Percentiles rank a stretch among this genome's conserved stretches.
phyloP scores from a whole-genome alignment of 164 flowering plant species.

The Buxus sempervirens region DNA sequence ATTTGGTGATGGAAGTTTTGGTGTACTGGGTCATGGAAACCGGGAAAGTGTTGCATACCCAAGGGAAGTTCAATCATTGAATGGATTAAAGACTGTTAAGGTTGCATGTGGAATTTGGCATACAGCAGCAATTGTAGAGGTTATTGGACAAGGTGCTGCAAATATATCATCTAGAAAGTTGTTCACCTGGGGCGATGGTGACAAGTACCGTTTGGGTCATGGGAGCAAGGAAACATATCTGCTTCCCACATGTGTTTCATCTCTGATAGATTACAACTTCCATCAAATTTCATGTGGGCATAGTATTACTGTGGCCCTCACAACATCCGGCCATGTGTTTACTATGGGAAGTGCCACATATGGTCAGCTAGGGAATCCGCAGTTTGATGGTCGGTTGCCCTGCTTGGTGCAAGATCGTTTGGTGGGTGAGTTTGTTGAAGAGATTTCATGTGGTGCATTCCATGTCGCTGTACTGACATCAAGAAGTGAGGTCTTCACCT shows the following conservation, averaged over 20 bases:
- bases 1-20: conserved; percentile 83
- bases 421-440: conserved; percentile 70
- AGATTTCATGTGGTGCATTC: conserved; percentile 65
- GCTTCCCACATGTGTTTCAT: conserved; percentile 61
- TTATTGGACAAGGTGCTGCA: conserved; percentile 36
- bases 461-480: conserved; percentile 83
- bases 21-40: conserved; percentile 85
- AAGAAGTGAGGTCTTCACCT: conserved; percentile 68
- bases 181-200: conserved; percentile 94
- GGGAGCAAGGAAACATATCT: conserved; percentile 61
- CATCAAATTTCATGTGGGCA: conserved; percentile 80
- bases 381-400: conserved; percentile 56
- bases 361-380: conserved; percentile 80
- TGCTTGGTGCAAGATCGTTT: conserved; percentile 67
- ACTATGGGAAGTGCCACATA: conserved; percentile 60
- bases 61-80: conserved; percentile 58
- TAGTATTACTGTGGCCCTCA: conserved; percentile 63
- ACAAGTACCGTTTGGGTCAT: conserved; percentile 75
- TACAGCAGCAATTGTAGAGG: conserved; percentile 82
- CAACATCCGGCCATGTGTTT: conserved; percentile 75
- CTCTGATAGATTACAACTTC: conserved; percentile 65
- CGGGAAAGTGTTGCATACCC: conserved; percentile 56
- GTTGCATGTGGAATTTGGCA: conserved; percentile 93
- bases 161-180: conserved; percentile 48
- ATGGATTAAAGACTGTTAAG: conserved; percentile 49